Evolutionary conservation across 1,284 basidiomycete species (phyloP).

Genomic region (Apiotrichum siamense): DNA sequence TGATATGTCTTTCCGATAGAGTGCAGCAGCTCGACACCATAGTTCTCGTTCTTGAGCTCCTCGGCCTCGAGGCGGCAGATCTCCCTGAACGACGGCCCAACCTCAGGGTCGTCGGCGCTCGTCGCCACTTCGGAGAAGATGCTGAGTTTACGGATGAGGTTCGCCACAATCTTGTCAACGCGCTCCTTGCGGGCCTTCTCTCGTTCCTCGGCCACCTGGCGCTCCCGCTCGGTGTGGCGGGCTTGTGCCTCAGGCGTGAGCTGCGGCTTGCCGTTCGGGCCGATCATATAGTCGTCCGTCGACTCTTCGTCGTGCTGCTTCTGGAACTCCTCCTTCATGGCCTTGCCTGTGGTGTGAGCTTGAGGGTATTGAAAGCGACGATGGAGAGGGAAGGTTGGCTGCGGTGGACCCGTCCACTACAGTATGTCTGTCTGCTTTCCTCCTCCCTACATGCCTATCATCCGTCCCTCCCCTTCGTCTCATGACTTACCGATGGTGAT

Average conservation of each 20-base stretch:
- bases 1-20: conserved; percentile 86
- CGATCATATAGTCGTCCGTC: conserved; percentile 29
- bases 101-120: conserved; percentile 60
- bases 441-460: too few species aligned
- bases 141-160: conserved; percentile 77
- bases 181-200: conserved; percentile 70
- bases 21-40: conserved; percentile 85
- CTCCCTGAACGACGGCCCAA: conserved; percentile 52
- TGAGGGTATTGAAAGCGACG: too few species aligned
- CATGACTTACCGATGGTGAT: conserved; percentile 46
- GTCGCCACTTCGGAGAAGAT: conserved; percentile 88
- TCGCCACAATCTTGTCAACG: conserved; percentile 73
- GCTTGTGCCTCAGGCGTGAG: conserved; percentile 77
- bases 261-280: conserved; percentile 48
- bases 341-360: conserved; percentile 62
- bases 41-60: conserved; percentile 82
- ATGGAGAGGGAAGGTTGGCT: not conserved
- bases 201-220: conserved; percentile 73
- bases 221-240: conserved; percentile 61
- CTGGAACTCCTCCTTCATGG: conserved; percentile 97
- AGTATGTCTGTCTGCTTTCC: too few species aligned
- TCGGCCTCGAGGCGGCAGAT: conserved; percentile 78
- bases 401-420: too few species aligned
- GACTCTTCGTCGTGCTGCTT: conserved; percentile 70
- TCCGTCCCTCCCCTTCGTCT: too few species aligned